Percentiles rank a stretch among this genome's conserved stretches.
phyloP scores from a whole-genome alignment of 768 basidiomycete species.

The Boletus subcaerulescens region DNA sequence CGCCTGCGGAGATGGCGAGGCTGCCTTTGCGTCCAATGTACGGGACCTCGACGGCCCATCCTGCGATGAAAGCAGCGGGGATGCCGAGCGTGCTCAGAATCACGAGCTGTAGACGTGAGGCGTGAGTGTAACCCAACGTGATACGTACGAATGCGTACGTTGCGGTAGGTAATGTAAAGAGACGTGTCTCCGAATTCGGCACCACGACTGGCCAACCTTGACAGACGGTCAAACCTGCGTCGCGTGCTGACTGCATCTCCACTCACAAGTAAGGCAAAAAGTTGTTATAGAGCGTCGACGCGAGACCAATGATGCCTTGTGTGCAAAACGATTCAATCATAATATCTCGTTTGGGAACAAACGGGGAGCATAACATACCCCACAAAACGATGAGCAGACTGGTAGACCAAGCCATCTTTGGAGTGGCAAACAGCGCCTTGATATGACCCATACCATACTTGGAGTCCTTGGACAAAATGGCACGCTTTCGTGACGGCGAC shows the following conservation, averaged over 20 bases:
- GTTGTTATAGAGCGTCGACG: constrained; percentile 62
- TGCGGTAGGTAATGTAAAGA: constrained; percentile 69
- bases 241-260: background rate
- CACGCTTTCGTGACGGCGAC: constrained; percentile 16
- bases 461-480: constrained; percentile 40
- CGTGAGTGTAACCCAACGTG: background rate
- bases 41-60: constrained; percentile 65
- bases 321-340: background rate
- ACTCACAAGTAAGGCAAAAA: constrained; percentile 54
- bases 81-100: constrained; percentile 67
- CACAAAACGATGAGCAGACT: constrained; percentile 48
- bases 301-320: constrained; percentile 68
- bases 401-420: constrained; percentile 64
- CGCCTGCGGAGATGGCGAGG: constrained; percentile 59
- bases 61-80: constrained; percentile 70
- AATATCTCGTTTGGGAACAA: background rate
- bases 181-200: constrained; percentile 69
- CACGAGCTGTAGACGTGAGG: constrained; percentile 47
- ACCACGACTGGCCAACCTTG: constrained; percentile 60
- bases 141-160: constrained; percentile 36
- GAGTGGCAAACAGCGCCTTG: constrained; percentile 59
- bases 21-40: constrained; percentile 65
- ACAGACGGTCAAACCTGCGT: background rate
- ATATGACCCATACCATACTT: constrained; percentile 44
- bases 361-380: constrained; percentile 34